Evolutionary conservation across 208 protist species (phyloP).

Genomic region (Crithidia brevicula): DNA sequence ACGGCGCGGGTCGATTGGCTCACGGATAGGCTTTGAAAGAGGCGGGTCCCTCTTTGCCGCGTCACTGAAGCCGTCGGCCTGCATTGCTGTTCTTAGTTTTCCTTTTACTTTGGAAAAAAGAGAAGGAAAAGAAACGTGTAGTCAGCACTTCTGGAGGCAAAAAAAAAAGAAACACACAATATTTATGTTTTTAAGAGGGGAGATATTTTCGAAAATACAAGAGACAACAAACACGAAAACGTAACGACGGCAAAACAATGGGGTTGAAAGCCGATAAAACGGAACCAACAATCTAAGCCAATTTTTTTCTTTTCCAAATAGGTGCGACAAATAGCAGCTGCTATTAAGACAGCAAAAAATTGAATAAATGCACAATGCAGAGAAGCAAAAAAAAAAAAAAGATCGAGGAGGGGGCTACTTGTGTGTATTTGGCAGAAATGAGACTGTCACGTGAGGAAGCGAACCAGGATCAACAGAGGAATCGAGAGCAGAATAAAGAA

Average conservation of each 20-base stretch:
- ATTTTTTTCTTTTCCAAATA: conserved; percentile 13
- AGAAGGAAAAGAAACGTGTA: background rate
- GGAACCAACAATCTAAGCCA: too few species aligned
- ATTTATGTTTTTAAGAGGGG: too few species aligned
- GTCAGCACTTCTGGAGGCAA: background rate
- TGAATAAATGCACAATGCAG: background rate
- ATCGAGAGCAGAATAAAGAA: conserved; percentile 3
- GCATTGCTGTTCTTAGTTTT: background rate
- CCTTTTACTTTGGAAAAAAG: background rate
- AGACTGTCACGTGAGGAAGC: too few species aligned
- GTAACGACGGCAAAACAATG: too few species aligned
- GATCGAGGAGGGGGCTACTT: background rate
- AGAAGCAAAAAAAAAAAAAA: background rate
- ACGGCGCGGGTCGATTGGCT: conserved; percentile 7
- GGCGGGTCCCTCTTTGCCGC: conserved; percentile 4
- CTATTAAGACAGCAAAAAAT: too few species aligned
- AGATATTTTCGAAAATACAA: too few species aligned
- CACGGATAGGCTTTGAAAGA: background rate
- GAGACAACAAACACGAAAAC: background rate
- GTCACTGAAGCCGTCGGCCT: background rate
- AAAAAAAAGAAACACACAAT: background rate
- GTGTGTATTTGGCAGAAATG: too few species aligned
- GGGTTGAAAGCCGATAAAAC: too few species aligned
- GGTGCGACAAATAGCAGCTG: too few species aligned
- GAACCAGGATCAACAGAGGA: too few species aligned